Evolutionary conservation across 1,139 yeast species (phyloP), one percentile per base, ranked within the genome.

Genomic region (Scheffersomyces lignicola): DNA sequence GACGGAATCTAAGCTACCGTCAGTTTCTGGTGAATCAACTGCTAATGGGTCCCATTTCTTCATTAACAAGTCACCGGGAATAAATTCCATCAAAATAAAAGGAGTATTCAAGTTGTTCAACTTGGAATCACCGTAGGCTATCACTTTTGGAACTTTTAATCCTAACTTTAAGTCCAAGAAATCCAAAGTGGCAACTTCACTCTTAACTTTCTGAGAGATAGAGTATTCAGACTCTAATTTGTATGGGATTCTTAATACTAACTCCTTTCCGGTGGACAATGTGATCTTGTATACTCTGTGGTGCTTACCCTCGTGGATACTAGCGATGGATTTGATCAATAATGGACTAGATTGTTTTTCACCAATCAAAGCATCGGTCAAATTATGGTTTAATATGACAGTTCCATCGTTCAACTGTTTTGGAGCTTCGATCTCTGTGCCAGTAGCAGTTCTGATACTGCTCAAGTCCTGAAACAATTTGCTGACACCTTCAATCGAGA

Each of bases 151-250:
- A 31, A 85, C 86, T 21, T 74, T 70, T 30, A 68, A 56, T 2
- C 65, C 67, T 27, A 80, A 56, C 47, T 80, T 80, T 47, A 74
- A 60, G 34, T 69, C 60, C 37, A 83, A 71, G 57, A 86, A 90
- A 58, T 90, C 97, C 68, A 85, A 69, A 2, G 97, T 90, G 15
- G 98, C 98, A 31, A 83, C 96, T 61, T 92, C 98, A 58, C 92
- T 80, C 57, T 83, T 82, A 52, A 92, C 70, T 45, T 87, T 81
- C 43, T 78, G 70, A 31, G 77, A 66, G 37, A 84, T 76, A 37
- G 84, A 78, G 43, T 72, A 76, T 39, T 77, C 79, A 15, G 85
- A 74, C 36, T 73, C 85, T 39, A 82, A 65, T 32, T 83, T 77
- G 57, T 92, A 92, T 10, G 98, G 97, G 37, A 92, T 76, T 58